phyloP scores from a whole-genome alignment of 805 yeast genomes.

The Lipomyces starkeyi region DNA sequence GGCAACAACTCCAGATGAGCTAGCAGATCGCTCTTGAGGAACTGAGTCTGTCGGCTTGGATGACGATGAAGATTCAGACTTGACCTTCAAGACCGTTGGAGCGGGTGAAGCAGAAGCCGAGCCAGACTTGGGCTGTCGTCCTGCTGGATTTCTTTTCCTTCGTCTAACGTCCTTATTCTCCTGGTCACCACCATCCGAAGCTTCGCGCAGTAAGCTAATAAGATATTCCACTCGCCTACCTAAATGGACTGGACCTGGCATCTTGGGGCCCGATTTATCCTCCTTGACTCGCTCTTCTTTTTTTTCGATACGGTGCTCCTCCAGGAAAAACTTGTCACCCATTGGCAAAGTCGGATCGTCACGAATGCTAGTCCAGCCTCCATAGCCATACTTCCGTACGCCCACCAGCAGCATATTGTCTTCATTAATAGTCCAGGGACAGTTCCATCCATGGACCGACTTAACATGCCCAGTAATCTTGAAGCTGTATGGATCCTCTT shows the following conservation, averaged over 20 bases:
- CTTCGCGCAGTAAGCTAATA: conserved; percentile 70
- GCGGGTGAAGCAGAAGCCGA: conserved; percentile 34
- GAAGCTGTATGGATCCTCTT: conserved; percentile 61
- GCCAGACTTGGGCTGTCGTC: conserved; percentile 7
- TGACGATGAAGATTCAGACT: conserved; percentile 11
- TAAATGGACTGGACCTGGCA: conserved; percentile 91
- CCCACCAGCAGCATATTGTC: conserved; percentile 90
- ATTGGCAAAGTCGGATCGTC: conserved; percentile 93
- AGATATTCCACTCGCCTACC: conserved; percentile 91
- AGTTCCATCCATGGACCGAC: conserved; percentile 88
- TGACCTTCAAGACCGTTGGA: conserved; percentile 14
- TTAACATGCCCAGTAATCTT: conserved; percentile 68
- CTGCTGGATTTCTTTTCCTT: conserved; percentile 32
- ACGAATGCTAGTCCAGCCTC: conserved; percentile 91
- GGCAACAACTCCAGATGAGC: neutral
- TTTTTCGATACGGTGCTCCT: conserved; percentile 51
- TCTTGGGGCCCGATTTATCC: conserved; percentile 59
- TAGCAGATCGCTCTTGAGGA: conserved; percentile 6
- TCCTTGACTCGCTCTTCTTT: conserved; percentile 46
- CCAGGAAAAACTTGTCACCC: conserved; percentile 80
- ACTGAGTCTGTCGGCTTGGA: neutral
- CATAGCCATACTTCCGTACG: conserved; percentile 90
- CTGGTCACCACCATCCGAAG: conserved; percentile 43
- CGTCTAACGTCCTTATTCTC: conserved; percentile 39
- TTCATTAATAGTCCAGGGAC: conserved; percentile 81